Base-by-base conservation (phyloP, 2,329 filamentous ascomycete genomes). In the Cytospora piceae region DNA sequence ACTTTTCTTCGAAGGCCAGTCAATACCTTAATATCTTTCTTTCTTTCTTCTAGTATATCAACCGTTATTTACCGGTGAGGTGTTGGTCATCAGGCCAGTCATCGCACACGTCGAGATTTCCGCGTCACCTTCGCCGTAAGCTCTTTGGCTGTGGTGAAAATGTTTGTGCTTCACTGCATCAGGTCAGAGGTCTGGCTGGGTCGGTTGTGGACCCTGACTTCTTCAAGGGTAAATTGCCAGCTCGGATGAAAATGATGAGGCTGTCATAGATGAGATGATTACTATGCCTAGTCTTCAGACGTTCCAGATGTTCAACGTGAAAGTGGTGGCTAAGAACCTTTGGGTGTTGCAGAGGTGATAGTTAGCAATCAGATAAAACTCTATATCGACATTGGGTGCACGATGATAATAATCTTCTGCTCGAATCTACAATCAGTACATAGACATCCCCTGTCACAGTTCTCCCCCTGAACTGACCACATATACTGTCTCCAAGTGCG, bases 151-250 rank as follows among this genome's bases (percentile, higher is more conserved):
- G 46, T 49, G n/a, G n/a, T 49, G 46, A n/a, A 24, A 8, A 24
- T 49, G 46, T 49, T 49, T 49, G 46, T 49, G 46, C 46, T 22
- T 49, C 46, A 49, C 46, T 49, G 46, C 46, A 49, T 49, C 46
- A 49, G 24, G 46, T 24, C n/a, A 14, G 17, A 42, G 46, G 22
- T 49, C 46, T 24, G 46, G 11, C 11, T 24, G 22, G 22, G n/a
- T 49, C 42, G 46, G 20, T 49, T 24, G 46, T 49, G 46, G 46
- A 49, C 46, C 4, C n/a, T 24, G 9, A 24, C 2, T 12, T 24
- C 27, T 22, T 22, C 42, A 46, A 4, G 37, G 37, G 37, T 39
- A 39, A 17, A 39, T 39, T 39, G 14, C 4, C 37, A 17, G 14
- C 15, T 39, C 37, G 2, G 12, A 4, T 39, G 9, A 5, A 12